These are phyloP conservation scores for Porphyridium purpureum DNA, from an alignment of 23 red algal genomes.

Conservation along the genomic window DNA sequence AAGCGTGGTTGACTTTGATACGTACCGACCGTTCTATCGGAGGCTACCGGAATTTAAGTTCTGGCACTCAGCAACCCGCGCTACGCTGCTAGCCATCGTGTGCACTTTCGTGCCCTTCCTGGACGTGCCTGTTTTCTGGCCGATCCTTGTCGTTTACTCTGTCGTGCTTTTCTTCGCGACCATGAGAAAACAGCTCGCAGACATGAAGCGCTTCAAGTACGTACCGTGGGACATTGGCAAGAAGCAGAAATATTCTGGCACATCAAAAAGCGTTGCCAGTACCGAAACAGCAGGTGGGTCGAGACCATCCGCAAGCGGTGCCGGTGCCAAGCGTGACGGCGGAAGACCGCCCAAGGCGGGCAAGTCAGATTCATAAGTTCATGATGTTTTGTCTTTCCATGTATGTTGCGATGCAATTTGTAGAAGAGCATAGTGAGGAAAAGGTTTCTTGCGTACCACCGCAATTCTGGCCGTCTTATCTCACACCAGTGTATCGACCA, in stretches of 20 bases:
- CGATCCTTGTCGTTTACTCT: constrained; percentile 82
- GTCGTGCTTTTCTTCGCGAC: constrained; percentile 74
- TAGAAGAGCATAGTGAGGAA: too few relatives aligned
- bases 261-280: too few relatives aligned
- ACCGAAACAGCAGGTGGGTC: too few relatives aligned
- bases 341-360: too few relatives aligned
- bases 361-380: too few relatives aligned
- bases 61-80: constrained; percentile 52
- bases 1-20: constrained; percentile 17
- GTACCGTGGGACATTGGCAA: constrained; percentile 93
- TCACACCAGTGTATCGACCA: too few relatives aligned
- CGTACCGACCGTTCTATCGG: constrained; percentile 90
- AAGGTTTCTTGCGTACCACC: too few relatives aligned
- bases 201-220: constrained; percentile 87
- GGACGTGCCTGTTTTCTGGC: constrained; percentile 96
- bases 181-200: constrained; percentile 74
- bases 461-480: too few relatives aligned
- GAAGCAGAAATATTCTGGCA: constrained; percentile 52
- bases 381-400: too few relatives aligned
- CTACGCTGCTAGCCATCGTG: constrained; percentile 35
- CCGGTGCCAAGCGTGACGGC: too few relatives aligned
- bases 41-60: constrained; percentile 95
- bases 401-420: too few relatives aligned
- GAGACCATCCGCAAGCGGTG: too few relatives aligned
- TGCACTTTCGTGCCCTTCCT: constrained; percentile 52